A percentile compares a stretch with the other conserved stretches of the same genome.
Evolutionary conservation across 495 filamentous ascomycete genomes (phyloP).

Genomic region (Beverwykella pulmonaria): DNA sequence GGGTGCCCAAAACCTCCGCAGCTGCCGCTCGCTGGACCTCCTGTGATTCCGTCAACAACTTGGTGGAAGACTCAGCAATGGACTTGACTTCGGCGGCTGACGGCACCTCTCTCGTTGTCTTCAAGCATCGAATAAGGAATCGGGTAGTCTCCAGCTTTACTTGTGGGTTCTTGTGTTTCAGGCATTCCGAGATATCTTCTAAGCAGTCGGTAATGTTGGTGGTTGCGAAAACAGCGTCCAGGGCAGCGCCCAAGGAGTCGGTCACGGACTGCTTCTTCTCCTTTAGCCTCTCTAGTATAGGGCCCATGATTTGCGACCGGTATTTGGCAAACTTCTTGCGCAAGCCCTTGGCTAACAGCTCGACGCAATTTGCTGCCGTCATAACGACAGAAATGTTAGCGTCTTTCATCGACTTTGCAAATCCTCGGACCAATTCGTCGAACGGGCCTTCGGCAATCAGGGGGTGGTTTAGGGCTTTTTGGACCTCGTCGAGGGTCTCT

Average conservation of each 20-base stretch:
- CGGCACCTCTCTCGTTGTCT: conserved; percentile 80
- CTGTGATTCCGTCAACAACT: conserved; percentile 83
- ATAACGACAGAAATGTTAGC: conserved; percentile 96
- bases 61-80: conserved; percentile 84
- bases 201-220: conserved; percentile 80
- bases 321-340: conserved; percentile 79
- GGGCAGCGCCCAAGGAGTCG: conserved; percentile 80
- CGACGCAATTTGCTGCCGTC: conserved; percentile 90
- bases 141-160: conserved; percentile 93
- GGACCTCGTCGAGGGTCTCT: conserved; percentile 85
- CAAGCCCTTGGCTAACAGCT: conserved; percentile 86
- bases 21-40: conserved; percentile 83
- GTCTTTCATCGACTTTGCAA: conserved; percentile 98
- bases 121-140: conserved; percentile 85
- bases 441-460: conserved; percentile 90
- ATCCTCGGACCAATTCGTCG: conserved; percentile 73
- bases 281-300: conserved; percentile 92
- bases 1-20: conserved; percentile 86
- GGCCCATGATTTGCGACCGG: conserved; percentile 72
- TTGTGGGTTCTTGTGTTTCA: conserved; percentile 94
- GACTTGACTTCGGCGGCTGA: conserved; percentile 78
- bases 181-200: conserved; percentile 82
- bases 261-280: conserved; percentile 92
- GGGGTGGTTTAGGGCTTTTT: conserved; percentile 76
- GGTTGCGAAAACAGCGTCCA: conserved; percentile 83